Evolutionary conservation across 2,329 filamentous ascomycete genomes (phyloP).

Genomic region (Colletotrichum agaves): DNA sequence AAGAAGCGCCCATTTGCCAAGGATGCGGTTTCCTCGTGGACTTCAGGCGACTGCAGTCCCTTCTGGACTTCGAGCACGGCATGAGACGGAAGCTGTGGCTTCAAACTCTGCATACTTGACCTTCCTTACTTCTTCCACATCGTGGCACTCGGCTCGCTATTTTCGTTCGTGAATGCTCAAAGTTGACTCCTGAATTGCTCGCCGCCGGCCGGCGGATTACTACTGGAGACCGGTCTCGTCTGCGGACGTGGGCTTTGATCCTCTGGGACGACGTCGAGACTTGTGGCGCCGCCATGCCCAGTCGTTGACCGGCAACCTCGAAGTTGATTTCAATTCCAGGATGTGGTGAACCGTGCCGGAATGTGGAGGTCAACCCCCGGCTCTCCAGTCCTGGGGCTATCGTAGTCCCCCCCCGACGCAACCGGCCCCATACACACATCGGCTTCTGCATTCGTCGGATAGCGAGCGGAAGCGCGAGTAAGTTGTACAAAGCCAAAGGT

Average conservation of each 20-base stretch:
- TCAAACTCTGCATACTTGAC: not conserved
- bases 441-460: constrained; percentile 20
- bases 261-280: constrained; percentile 17
- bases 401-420: not conserved
- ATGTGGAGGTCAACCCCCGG: constrained; percentile 3
- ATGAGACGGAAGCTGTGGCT: constrained; percentile 12
- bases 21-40: not conserved
- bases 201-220: not conserved
- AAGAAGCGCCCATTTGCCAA: not conserved
- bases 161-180: not conserved
- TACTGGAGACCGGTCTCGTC: constrained; percentile 6
- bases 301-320: constrained; percentile 23
- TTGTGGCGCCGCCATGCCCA: constrained; percentile 30
- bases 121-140: not conserved
- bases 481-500: not conserved
- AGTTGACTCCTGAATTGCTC: not conserved
- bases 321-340: not conserved
- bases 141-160: not conserved
- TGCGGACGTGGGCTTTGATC: constrained; percentile 20
- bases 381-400: constrained; percentile 6
- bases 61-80: not conserved
- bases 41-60: not conserved
- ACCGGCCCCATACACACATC: constrained; percentile 3
- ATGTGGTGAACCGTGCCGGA: constrained; percentile 24
- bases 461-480: constrained; percentile 27